Percentiles rank a stretch among this genome's conserved stretches.
These are phyloP conservation scores for Macadamia integrifolia DNA, from an alignment of 164 flowering plant species.

Conservation along the genomic window DNA sequence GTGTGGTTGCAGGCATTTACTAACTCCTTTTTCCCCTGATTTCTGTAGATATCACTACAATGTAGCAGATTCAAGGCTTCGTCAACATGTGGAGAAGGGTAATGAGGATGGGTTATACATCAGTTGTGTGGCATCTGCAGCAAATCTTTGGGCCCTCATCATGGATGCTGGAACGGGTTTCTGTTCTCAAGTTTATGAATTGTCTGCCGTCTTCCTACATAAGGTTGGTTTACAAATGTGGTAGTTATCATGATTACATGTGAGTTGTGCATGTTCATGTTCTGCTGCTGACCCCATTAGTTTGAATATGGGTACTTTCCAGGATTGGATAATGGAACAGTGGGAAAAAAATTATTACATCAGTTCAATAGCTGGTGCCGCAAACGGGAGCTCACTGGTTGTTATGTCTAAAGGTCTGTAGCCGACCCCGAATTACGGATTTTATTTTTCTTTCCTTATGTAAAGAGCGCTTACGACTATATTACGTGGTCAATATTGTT, in stretches of 20 bases:
- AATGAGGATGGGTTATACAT: constrained; percentile 77
- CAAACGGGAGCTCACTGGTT: constrained; percentile 79
- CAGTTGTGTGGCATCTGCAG: constrained; percentile 73
- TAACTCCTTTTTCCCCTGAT: not conserved
- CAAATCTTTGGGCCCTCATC: constrained; percentile 84
- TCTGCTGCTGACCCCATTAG: constrained; percentile 1
- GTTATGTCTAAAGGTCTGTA: constrained; percentile 90
- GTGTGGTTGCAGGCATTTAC: not conserved
- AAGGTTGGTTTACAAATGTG: constrained; percentile 38
- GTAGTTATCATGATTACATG: constrained; percentile 2
- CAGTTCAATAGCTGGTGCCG: constrained; percentile 81
- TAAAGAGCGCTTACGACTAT: not conserved
- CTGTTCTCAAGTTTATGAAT: constrained; percentile 66
- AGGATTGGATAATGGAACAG: constrained; percentile 98
- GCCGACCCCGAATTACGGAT: not conserved
- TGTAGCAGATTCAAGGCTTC: constrained; percentile 75
- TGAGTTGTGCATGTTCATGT: not conserved
- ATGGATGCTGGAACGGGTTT: constrained; percentile 96
- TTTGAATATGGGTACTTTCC: constrained; percentile 6
- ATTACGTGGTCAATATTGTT: not conserved
- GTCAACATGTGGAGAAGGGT: constrained; percentile 83
- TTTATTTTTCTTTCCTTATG: not conserved
- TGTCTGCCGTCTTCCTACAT: constrained; percentile 64
- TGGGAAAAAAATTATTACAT: constrained; percentile 91
- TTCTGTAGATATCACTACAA: constrained; percentile 79